These are phyloP conservation scores for Guadua angustifolia DNA, from an alignment of 176 grass and related monocot species.

Conservation along the genomic window DNA sequence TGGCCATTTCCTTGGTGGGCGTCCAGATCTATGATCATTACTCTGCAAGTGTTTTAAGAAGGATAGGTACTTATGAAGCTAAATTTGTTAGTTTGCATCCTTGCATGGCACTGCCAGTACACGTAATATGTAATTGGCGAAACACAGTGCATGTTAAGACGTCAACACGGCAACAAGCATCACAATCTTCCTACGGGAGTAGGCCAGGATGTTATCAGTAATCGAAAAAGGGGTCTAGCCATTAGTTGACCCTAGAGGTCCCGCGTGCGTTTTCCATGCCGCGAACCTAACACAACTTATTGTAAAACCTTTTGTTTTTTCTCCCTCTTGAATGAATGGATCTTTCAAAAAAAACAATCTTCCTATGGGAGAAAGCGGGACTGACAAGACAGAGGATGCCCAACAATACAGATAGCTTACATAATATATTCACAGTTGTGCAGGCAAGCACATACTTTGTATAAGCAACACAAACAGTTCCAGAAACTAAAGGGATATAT, in stretches of 20 bases:
- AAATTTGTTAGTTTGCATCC: constrained; percentile 12
- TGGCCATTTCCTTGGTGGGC: constrained; percentile 99
- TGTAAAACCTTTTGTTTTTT: too few relatives aligned
- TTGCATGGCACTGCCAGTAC: not conserved
- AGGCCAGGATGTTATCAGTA: too few relatives aligned
- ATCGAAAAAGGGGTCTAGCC: too few relatives aligned
- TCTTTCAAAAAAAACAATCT: not conserved
- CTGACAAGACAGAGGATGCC: not conserved
- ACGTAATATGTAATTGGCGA: not conserved
- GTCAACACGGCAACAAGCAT: constrained; percentile 13
- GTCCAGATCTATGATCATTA: constrained; percentile 98
- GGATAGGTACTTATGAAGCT: not conserved
- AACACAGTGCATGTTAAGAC: not conserved
- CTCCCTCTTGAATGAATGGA: too few relatives aligned
- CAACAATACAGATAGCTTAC: constrained; percentile 1
- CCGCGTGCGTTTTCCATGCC: too few relatives aligned
- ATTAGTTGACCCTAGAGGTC: too few relatives aligned
- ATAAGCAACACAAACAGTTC: not conserved
- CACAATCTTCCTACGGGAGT: not conserved
- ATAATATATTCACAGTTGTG: not conserved
- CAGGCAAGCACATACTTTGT: not conserved
- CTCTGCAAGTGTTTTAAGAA: constrained; percentile 53
- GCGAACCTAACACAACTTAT: too few relatives aligned
- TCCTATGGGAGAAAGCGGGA: constrained; percentile 3
- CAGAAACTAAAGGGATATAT: constrained; percentile 1